Evolutionary conservation across 2,329 filamentous ascomycete genomes (phyloP).

Genomic region (Alternaria sp.): DNA sequence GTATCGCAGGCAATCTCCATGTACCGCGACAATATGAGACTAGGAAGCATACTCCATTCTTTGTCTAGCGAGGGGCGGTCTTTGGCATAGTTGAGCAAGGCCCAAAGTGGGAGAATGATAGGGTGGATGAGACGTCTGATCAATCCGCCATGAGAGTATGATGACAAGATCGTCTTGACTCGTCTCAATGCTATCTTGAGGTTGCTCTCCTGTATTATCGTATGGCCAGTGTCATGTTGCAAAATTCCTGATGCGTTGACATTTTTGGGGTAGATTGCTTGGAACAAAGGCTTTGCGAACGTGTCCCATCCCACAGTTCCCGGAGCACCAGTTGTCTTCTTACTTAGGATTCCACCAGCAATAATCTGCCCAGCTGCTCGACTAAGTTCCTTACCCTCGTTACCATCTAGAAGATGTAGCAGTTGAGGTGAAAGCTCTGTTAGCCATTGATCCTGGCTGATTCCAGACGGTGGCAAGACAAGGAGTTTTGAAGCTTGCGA

Average conservation of each 20-base stretch:
- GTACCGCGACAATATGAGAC: slow-evolving; percentile 52
- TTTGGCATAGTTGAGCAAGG: slow-evolving; percentile 63
- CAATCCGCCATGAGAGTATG: slow-evolving; percentile 72
- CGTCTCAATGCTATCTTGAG: slow-evolving; percentile 63
- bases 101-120: slow-evolving; percentile 70
- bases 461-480: slow-evolving; percentile 64
- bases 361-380: slow-evolving; percentile 69
- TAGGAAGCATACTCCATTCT: slow-evolving; percentile 36
- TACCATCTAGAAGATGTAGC: slow-evolving; percentile 67
- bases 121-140: slow-evolving; percentile 68
- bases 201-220: slow-evolving; percentile 58
- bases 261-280: slow-evolving; percentile 58
- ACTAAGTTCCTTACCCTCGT: slow-evolving; percentile 64
- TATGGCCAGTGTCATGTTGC: slow-evolving; percentile 49
- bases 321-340: slow-evolving; percentile 69
- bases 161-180: slow-evolving; percentile 64
- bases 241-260: neutral
- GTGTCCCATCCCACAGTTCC: slow-evolving; percentile 68
- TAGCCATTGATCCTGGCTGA: slow-evolving; percentile 68
- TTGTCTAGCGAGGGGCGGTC: slow-evolving; percentile 37
- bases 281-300: slow-evolving; percentile 67
- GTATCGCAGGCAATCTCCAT: slow-evolving; percentile 64
- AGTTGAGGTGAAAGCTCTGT: slow-evolving; percentile 68
- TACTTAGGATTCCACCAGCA: slow-evolving; percentile 72
- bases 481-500: slow-evolving; percentile 69